These are phyloP conservation scores for Lactarius tabidus DNA, from an alignment of 768 basidiomycete species.

Conservation along the genomic window DNA sequence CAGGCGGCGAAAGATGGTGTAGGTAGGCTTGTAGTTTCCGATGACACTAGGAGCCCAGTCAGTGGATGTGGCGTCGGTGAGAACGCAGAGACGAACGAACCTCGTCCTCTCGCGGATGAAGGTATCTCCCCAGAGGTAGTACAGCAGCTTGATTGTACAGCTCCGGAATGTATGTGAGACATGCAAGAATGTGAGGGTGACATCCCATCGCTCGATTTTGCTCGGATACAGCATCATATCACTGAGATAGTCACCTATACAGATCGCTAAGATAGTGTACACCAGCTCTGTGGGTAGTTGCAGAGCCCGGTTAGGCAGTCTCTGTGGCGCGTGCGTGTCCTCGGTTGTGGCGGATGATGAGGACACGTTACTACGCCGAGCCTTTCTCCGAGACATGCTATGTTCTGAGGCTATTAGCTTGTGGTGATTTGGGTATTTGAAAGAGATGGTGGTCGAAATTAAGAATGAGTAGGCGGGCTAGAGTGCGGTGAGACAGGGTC, in stretches of 20 bases:
- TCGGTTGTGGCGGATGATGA: neutral
- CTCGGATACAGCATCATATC: constrained; percentile 20
- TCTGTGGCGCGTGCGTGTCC: neutral
- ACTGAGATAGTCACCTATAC: constrained; percentile 17
- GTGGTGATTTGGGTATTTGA: neutral
- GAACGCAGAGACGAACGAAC: neutral
- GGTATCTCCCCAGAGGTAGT: constrained; percentile 24
- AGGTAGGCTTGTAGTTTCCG: constrained; percentile 23
- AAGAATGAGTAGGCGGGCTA: neutral
- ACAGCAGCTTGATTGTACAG: constrained; percentile 21
- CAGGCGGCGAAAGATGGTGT: constrained; percentile 14
- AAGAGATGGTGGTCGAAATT: neutral
- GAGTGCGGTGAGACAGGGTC: neutral
- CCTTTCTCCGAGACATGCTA: constrained; percentile 10
- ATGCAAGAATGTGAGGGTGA: constrained; percentile 17
- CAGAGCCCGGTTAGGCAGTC: neutral
- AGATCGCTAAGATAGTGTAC: constrained; percentile 16
- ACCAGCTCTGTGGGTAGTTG: constrained; percentile 22
- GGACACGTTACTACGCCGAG: neutral
- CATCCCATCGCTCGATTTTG: constrained; percentile 15
- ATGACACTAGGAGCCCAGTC: constrained; percentile 14
- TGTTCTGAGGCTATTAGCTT: neutral
- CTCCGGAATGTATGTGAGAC: constrained; percentile 20
- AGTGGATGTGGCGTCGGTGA: neutral
- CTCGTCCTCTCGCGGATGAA: constrained; percentile 22